These are phyloP conservation scores for Backusella mclennaniae DNA, from an alignment of 192 early-diverging fungal genomes.

Conservation along the genomic window DNA sequence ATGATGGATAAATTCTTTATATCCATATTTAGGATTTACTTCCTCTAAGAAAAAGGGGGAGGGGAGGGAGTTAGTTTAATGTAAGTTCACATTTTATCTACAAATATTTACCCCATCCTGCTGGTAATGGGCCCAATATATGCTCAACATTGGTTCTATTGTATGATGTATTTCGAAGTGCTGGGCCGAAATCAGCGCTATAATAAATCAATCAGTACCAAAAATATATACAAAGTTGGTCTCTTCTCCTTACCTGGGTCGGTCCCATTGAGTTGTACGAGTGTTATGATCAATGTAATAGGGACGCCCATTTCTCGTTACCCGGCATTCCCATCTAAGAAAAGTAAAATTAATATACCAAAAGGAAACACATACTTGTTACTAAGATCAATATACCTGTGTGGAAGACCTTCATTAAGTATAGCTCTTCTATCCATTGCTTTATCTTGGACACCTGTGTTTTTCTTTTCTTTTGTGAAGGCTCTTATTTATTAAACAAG, in stretches of 20 bases:
- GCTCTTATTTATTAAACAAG: too few relatives aligned
- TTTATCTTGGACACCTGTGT: too few relatives aligned
- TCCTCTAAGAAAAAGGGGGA: not conserved
- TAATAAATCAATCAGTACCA: not conserved
- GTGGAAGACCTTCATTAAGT: not conserved
- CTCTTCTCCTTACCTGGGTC: not conserved
- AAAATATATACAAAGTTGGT: not conserved
- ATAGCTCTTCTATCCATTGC: not conserved
- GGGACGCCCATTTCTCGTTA: not conserved
- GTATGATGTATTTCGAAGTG: not conserved
- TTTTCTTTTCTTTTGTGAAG: too few relatives aligned
- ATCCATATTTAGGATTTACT: not conserved
- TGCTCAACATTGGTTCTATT: not conserved
- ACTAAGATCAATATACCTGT: not conserved
- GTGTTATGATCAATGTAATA: not conserved
- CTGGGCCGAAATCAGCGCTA: not conserved
- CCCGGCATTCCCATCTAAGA: not conserved
- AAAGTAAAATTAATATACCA: not conserved
- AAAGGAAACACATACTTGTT: not conserved
- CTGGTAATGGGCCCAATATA: constrained; percentile 61
- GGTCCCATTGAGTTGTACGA: not conserved
- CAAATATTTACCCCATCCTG: constrained; percentile 55
- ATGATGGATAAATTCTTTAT: constrained; percentile 66
- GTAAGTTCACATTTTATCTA: not conserved
- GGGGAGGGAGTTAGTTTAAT: not conserved